Base-by-base conservation (phyloP, 23 red algal genomes). In the Pyropia yezoensis region DNA sequence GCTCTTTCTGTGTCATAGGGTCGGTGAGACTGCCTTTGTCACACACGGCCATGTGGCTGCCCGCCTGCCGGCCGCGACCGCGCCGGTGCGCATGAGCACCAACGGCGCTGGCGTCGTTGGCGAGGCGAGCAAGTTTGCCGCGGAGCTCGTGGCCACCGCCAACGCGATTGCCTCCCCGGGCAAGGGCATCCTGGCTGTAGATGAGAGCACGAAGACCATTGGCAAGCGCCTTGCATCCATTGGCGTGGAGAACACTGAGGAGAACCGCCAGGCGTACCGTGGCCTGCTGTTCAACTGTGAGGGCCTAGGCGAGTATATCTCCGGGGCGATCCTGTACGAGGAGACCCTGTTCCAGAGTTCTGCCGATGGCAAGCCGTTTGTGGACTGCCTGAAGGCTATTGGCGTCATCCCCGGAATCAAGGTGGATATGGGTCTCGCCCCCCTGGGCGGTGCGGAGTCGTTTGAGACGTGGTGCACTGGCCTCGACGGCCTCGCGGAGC, bases 401-500 rank as follows among this genome's bases (percentile, higher is more conserved):
- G 94, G 94, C 14, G 76, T 98, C 45, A 87, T 98, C 54, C 94
- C 94, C 1, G 86, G 94, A 51, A 98, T 98, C 73, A 98, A 98
- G 86, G 94, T 91, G 8, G 94, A 98, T 54, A 98, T 88, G 80
- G 85, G 86, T 11, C 83, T 98, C 15, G 74, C 85, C 17, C 94
- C 94, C 14, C 79, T 98, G 16, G 81, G 70, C 12, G 88, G 88
- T 79, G 85, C 86, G 14, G 77, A 76, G 51, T 66, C 85, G 20
- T 81, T 90, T 54, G 94, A 98, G 83, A 98, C 94, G 18, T 91
- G 94, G 94, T 91, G 94, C 83, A 91, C 94, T 21, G 86, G 94
- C 12, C 25, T 98, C 13, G 94, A 90, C 62, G 85, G 94, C 8
- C 59, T 98, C n/a, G 63, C 71, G 20, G 94, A 98, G 61, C 76